Conservation (phyloP, 495 filamentous ascomycete species). For the Penicillium simplicissimum region DNA sequence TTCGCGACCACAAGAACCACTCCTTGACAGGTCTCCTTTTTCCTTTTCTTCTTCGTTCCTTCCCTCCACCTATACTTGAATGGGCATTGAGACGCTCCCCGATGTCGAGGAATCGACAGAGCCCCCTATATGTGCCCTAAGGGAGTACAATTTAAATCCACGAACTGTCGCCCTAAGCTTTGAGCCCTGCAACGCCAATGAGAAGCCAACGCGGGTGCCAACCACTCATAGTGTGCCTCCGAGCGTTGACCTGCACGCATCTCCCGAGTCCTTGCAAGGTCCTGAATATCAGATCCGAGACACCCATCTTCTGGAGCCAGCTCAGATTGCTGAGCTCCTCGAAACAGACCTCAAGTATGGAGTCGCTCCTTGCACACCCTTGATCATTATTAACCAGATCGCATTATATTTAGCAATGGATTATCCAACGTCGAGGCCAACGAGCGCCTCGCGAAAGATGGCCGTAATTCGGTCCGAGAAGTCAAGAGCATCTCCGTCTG, state of each 20-base stretch:
- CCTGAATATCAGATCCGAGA: slow-evolving; percentile 11
- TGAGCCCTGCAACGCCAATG: slow-evolving; percentile 12
- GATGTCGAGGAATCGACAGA: slow-evolving; percentile 50
- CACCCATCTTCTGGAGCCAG: slow-evolving; percentile 34
- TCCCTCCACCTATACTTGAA: slow-evolving; percentile 33
- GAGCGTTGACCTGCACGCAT: background rate
- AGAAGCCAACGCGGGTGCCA: slow-evolving; percentile 8
- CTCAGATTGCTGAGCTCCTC: slow-evolving; percentile 28
- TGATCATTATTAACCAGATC: background rate
- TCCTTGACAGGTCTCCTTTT: background rate
- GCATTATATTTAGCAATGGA: slow-evolving; percentile 45
- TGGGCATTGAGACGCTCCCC: slow-evolving; percentile 42
- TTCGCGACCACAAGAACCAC: slow-evolving; percentile 2
- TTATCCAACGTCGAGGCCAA: slow-evolving; percentile 56
- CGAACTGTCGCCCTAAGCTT: slow-evolving; percentile 23
- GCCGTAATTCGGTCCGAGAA: slow-evolving; percentile 60
- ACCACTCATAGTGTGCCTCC: slow-evolving; percentile 1
- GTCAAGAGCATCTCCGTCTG: slow-evolving; percentile 54
- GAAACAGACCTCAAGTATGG: slow-evolving; percentile 35
- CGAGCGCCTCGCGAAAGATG: slow-evolving; percentile 54
- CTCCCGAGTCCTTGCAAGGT: slow-evolving; percentile 4
- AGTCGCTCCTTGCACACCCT: background rate
- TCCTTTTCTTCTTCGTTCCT: slow-evolving; percentile 7
- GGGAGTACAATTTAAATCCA: slow-evolving; percentile 24
- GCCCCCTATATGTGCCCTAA: slow-evolving; percentile 45